A percentile compares a stretch with the other conserved stretches of the same genome.
Conservation (phyloP, 164 flowering plant species). For the Liriodendron chinense region DNA sequence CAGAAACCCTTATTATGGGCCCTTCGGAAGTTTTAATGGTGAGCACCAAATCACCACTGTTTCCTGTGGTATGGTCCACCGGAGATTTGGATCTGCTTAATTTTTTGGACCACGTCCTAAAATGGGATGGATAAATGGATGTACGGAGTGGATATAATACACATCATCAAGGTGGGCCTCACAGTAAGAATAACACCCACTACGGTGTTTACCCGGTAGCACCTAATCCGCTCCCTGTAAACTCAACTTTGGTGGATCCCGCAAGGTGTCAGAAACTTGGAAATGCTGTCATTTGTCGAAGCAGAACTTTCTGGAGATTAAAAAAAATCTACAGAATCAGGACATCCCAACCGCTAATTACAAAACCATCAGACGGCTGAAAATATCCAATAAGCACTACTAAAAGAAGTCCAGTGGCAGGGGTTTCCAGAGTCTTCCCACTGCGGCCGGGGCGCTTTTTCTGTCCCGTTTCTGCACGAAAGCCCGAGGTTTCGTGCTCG, state of each 20-base stretch:
- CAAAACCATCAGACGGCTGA: neutral
- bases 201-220: too few species aligned
- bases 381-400: neutral
- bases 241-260: neutral
- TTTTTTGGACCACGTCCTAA: too few species aligned
- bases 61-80: too few species aligned
- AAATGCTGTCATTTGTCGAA: neutral
- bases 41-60: too few species aligned
- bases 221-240: too few species aligned
- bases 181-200: too few species aligned
- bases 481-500: slow-evolving; percentile 2
- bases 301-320: slow-evolving; percentile 8
- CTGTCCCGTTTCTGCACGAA: slow-evolving; percentile 1
- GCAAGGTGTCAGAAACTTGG: neutral
- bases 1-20: too few species aligned
- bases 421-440: slow-evolving; percentile 7
- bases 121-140: too few species aligned
- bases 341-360: neutral
- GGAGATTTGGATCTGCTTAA: too few species aligned
- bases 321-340: neutral
- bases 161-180: too few species aligned
- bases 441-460: neutral
- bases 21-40: too few species aligned
- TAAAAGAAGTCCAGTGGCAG: neutral
- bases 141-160: too few species aligned